Percentiles rank a stretch among this genome's conserved stretches.
Evolutionary conservation across 352 stramenopile genomes (phyloP).

Genomic region (Thraustotheca clavata): DNA sequence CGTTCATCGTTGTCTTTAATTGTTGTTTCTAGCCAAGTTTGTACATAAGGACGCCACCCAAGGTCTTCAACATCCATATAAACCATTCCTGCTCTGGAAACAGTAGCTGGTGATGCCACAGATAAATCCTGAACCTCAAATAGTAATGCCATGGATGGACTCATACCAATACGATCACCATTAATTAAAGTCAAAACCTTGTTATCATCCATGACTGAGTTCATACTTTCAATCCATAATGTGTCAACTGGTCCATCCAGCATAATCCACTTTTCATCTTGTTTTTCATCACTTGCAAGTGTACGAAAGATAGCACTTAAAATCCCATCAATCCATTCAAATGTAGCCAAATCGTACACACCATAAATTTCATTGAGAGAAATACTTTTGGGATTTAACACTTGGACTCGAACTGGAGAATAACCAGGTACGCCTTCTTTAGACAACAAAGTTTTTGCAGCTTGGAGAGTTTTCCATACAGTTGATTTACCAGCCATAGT

Average conservation of each 20-base stretch:
- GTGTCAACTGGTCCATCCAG: conserved; percentile 81
- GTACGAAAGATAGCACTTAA: conserved; percentile 75
- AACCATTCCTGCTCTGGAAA: conserved; percentile 90
- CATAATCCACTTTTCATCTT: conserved; percentile 85
- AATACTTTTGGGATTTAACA: conserved; percentile 86
- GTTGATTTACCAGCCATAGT: conserved; percentile 87
- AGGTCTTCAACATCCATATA: conserved; percentile 88
- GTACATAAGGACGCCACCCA: conserved; percentile 66
- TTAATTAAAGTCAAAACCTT: conserved; percentile 84
- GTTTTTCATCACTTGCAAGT: conserved; percentile 61
- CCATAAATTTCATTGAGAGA: conserved; percentile 86
- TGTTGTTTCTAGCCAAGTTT: conserved; percentile 60
- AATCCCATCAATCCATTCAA: conserved; percentile 83
- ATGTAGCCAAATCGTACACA: conserved; percentile 82
- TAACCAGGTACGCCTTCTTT: conserved; percentile 67
- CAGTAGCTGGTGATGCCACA: conserved; percentile 89
- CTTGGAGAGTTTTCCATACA: conserved; percentile 73
- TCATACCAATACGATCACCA: conserved; percentile 82
- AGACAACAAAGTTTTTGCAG: conserved; percentile 61
- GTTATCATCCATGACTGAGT: conserved; percentile 86
- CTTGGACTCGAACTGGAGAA: conserved; percentile 76
- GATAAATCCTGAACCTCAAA: conserved; percentile 94
- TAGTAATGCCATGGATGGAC: conserved; percentile 80
- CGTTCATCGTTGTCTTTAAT: conserved; percentile 56
- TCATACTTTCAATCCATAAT: conserved; percentile 88